Evolutionary conservation across 768 basidiomycete species (phyloP), one percentile per base, ranked within the genome.

Genomic region (Russula dissimulans): DNA sequence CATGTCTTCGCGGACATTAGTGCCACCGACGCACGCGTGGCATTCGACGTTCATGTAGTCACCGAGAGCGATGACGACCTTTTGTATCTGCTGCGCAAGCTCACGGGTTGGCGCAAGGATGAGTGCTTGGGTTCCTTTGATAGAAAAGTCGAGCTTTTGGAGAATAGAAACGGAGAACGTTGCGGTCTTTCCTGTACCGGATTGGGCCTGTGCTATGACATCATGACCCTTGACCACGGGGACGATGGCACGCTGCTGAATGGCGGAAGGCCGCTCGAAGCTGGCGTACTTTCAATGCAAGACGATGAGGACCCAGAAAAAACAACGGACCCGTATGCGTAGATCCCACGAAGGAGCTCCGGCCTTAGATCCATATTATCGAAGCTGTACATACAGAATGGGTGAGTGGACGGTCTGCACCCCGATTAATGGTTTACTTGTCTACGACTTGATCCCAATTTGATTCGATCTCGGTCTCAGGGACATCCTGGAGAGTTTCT

Each of bases 91-190:
- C 73, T 92, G 90, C 41, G 92, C 95, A 58, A 98, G 87, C 77
- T 98, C 97, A 69, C 95, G 92, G 52, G 95, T 97, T 18, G 95
- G 95, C 14, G 94, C 91, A 61, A 99, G 89, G 70, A 99, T 95
- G 65, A 99, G 85, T n/a, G 97, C 97, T 73, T 98, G 97, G 60
- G 91, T 93, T 57, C 86, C 86, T 75, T 95, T 93, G 75, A 91
- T 74, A 56, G 78, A 79, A 71, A 89, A 81, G 74, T 97, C 95
- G 74, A 97, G 80, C 79, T 93, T 77, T 77, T 99, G 93, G 66
- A 99, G 86, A 72, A 98, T 95, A 59, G 95, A 95, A 71, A 99
- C 88, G 71, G 91, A 93, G 79, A 98, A 98, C n/a, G 97, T 97
- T 60, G 95, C 97, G 59, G 97, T 98, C 80, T 98, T 99, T 73